Evolutionary conservation across 2,329 filamentous ascomycete species (phyloP).

Genomic region (Achaetomium macrosporum): DNA sequence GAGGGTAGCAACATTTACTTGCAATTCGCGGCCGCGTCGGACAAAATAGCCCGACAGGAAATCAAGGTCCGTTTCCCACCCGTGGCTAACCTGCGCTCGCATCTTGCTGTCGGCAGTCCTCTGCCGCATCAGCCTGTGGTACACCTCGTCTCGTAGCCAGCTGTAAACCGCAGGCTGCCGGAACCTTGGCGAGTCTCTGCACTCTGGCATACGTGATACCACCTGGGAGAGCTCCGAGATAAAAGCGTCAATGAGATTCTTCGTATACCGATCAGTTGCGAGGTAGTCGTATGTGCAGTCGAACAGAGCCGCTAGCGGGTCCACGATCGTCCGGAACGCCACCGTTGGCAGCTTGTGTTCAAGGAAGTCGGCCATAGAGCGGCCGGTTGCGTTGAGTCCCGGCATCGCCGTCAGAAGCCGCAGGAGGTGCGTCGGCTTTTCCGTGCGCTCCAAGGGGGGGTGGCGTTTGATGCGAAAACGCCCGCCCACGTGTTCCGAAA

Average conservation of each 20-base stretch:
- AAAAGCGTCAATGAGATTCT: conserved; percentile 62
- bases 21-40: conserved; percentile 62
- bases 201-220: conserved; percentile 68
- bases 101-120: conserved; percentile 57
- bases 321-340: conserved; percentile 68
- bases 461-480: conserved; percentile 15
- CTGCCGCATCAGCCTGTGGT: conserved; percentile 49
- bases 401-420: conserved; percentile 57
- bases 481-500: conserved; percentile 1
- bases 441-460: conserved; percentile 24
- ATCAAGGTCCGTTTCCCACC: conserved; percentile 66
- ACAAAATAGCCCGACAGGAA: conserved; percentile 89
- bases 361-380: conserved; percentile 57
- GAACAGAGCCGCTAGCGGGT: conserved; percentile 73
- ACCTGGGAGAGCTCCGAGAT: conserved; percentile 70
- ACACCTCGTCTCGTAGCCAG: conserved; percentile 56
- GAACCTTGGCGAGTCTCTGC: conserved; percentile 55
- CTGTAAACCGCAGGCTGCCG: conserved; percentile 51
- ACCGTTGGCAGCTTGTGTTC: conserved; percentile 73
- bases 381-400: conserved; percentile 53
- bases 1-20: conserved; percentile 59
- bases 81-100: conserved; percentile 57
- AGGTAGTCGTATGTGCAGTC: conserved; percentile 70
- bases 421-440: conserved; percentile 49
- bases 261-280: conserved; percentile 59